phyloP scores from a whole-genome alignment of 371 early-diverging fungal species.

The Syncephalastrum monosporum region DNA sequence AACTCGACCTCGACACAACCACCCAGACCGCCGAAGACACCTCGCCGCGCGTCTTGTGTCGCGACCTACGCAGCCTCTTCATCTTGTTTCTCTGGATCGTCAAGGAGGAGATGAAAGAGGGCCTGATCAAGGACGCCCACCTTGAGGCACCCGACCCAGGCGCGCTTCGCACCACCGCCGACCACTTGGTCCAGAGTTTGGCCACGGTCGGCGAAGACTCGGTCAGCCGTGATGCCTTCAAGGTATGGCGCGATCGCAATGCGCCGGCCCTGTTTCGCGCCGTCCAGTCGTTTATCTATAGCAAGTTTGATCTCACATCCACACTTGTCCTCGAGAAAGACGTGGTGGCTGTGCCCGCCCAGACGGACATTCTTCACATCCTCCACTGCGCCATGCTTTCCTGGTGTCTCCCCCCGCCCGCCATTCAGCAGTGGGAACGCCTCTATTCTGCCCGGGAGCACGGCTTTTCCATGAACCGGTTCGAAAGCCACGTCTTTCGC shows the following conservation, averaged over 20 bases:
- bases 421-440: constrained; percentile 38
- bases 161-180: constrained; percentile 14
- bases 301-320: constrained; percentile 32
- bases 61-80: constrained; percentile 35
- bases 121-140: neutral
- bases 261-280: constrained; percentile 49
- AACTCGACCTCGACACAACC: constrained; percentile 22
- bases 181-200: neutral
- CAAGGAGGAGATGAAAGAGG: constrained; percentile 20
- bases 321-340: constrained; percentile 24
- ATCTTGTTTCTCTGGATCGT: constrained; percentile 40
- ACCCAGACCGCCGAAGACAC: constrained; percentile 5
- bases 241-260: constrained; percentile 44
- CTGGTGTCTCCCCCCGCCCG: constrained; percentile 45
- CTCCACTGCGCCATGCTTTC: constrained; percentile 41
- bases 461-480: constrained; percentile 70
- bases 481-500: constrained; percentile 62
- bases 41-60: constrained; percentile 14
- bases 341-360: constrained; percentile 21
- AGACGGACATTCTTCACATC: constrained; percentile 38
- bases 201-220: too few species aligned
- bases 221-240: constrained; percentile 10
- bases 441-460: constrained; percentile 55
- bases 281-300: constrained; percentile 49
- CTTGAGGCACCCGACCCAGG: constrained; percentile 5